Percentiles rank a stretch among this genome's conserved stretches.
phyloP scores from a whole-genome alignment of 2,329 filamentous ascomycete genomes.

The Pestalotiopsis sp. region DNA sequence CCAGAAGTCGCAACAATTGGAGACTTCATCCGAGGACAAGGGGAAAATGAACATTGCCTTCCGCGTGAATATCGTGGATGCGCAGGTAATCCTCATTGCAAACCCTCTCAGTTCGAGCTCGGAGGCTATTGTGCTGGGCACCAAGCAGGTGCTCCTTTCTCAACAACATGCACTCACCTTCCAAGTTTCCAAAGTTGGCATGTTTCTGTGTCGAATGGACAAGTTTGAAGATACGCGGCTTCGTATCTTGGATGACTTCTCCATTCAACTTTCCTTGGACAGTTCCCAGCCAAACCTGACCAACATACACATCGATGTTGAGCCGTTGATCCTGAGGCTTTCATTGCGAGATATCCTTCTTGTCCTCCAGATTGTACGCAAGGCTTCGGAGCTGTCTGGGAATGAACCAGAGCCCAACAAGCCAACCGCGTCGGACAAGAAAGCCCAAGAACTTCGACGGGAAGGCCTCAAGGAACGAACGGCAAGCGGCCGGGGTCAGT shows the following conservation, averaged over 20 bases:
- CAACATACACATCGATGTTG: slow-evolving; percentile 83
- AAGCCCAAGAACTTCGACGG: slow-evolving; percentile 55
- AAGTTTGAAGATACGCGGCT: slow-evolving; percentile 88
- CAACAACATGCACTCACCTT: slow-evolving; percentile 93
- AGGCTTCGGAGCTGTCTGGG: slow-evolving; percentile 85
- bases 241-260: slow-evolving; percentile 96
- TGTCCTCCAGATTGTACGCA: slow-evolving; percentile 88
- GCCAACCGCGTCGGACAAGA: slow-evolving; percentile 50
- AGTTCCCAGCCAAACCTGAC: slow-evolving; percentile 63
- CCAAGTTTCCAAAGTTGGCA: slow-evolving; percentile 91
- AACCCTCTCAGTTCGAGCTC: slow-evolving; percentile 89
- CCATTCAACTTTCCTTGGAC: slow-evolving; percentile 86
- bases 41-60: slow-evolving; percentile 77
- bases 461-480: slow-evolving; percentile 57
- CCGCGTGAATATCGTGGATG: slow-evolving; percentile 91
- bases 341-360: slow-evolving; percentile 94
- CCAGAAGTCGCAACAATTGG: slow-evolving; percentile 25
- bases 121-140: slow-evolving; percentile 92
- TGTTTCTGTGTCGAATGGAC: slow-evolving; percentile 99
- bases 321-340: slow-evolving; percentile 86
- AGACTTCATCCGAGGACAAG: slow-evolving; percentile 25
- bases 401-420: slow-evolving; percentile 53
- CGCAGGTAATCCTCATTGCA: slow-evolving; percentile 93
- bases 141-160: slow-evolving; percentile 89
- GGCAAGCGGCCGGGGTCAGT: slow-evolving; percentile 58